Evolutionary conservation across 2,329 filamentous ascomycete species (phyloP).

Genomic region (Bipolaris cookei): DNA sequence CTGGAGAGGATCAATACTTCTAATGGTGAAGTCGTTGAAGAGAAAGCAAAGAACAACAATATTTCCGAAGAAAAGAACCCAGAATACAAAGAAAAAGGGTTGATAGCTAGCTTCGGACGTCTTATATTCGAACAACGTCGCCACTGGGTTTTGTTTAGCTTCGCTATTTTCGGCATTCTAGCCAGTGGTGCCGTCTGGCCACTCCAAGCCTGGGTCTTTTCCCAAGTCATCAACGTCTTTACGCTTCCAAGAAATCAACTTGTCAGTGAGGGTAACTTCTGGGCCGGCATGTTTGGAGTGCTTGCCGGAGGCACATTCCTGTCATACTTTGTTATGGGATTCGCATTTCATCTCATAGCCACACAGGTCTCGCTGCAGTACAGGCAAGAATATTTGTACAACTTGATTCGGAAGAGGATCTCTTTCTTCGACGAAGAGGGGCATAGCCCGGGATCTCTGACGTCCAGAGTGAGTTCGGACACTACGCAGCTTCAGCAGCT

Average conservation of each 20-base stretch:
- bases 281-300: constrained; percentile 70
- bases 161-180: constrained; percentile 39
- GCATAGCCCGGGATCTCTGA: constrained; percentile 66
- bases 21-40: constrained; percentile 19
- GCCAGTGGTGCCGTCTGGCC: constrained; percentile 47
- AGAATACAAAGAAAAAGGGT: constrained; percentile 39
- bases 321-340: constrained; percentile 60
- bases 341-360: constrained; percentile 39
- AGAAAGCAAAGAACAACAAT: constrained; percentile 8
- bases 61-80: constrained; percentile 22
- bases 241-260: constrained; percentile 40
- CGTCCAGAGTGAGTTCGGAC: constrained; percentile 62
- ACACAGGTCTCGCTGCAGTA: constrained; percentile 59
- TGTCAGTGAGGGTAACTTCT: constrained; percentile 59
- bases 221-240: constrained; percentile 48
- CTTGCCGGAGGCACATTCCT: constrained; percentile 62
- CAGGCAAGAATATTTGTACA: constrained; percentile 66
- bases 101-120: constrained; percentile 43
- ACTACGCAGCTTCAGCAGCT: constrained; percentile 68
- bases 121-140: constrained; percentile 45
- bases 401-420: constrained; percentile 65
- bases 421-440: constrained; percentile 67
- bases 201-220: constrained; percentile 49
- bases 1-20: constrained; percentile 27
- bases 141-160: constrained; percentile 43